A percentile compares a stretch with the other conserved stretches of the same genome.
phyloP scores from a whole-genome alignment of 805 yeast species.

The Limtongia smithiae region DNA sequence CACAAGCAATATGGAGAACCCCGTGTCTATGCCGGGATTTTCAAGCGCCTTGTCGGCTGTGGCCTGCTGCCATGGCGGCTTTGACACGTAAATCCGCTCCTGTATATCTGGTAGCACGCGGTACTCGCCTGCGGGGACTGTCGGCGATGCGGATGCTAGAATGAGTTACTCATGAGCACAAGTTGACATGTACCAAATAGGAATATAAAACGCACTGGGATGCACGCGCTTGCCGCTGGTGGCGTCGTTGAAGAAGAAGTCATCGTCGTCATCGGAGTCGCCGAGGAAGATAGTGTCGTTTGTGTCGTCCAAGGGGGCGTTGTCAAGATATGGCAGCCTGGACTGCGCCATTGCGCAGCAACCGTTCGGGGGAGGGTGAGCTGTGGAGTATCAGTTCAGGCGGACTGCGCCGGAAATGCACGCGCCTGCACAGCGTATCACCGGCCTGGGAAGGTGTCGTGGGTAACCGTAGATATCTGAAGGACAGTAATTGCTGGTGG shows the following conservation, averaged over 20 bases:
- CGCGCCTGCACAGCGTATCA: no score
- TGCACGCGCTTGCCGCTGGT: conserved; percentile 5
- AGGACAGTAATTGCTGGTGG: no score
- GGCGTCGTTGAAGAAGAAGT: conserved; percentile 18
- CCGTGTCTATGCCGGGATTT: conserved; percentile 1
- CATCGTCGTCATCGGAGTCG: conserved; percentile 26
- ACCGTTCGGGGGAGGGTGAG: no score
- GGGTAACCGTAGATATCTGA: no score
- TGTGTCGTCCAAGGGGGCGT: conserved; percentile 25
- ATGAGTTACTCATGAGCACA: not conserved
- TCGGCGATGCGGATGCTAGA: no score
- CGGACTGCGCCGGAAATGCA: no score
- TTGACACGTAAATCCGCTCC: conserved; percentile 21
- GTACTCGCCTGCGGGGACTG: conserved; percentile 23
- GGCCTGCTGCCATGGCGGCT: conserved; percentile 17
- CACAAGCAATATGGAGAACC: conserved; percentile 24
- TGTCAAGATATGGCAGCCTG: conserved; percentile 25
- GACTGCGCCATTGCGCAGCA: no score
- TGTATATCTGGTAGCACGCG: conserved; percentile 19
- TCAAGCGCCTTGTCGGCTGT: not conserved
- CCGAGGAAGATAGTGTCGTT: conserved; percentile 27
- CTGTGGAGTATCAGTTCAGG: no score
- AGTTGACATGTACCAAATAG: not conserved
- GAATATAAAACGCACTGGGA: not conserved
- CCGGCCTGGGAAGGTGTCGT: no score